Conservation (phyloP, 1,284 basidiomycete species). For the Heimioporus punctisporus region DNA sequence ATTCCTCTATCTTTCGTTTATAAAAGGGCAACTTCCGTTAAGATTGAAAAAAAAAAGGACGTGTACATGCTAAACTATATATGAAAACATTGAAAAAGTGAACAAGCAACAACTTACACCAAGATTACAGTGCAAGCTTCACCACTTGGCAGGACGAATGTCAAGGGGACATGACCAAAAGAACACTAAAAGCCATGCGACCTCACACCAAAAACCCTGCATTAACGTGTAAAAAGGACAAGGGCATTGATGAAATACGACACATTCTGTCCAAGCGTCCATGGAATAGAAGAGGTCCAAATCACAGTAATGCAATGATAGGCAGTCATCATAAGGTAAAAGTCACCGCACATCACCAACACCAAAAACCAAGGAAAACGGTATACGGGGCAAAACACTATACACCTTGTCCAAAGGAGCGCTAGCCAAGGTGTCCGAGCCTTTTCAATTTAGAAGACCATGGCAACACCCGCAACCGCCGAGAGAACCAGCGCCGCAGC, state of each 20-base stretch:
- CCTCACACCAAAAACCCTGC: not conserved
- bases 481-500: conserved; percentile 41
- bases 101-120: not conserved
- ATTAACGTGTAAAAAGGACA: conserved; percentile 4
- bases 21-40: too few species aligned
- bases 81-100: conserved; percentile 3
- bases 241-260: too few species aligned
- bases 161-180: not conserved
- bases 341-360: conserved; percentile 8
- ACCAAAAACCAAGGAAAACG: conserved; percentile 8
- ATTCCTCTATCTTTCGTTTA: too few species aligned
- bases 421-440: not conserved
- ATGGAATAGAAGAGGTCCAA: conserved; percentile 10
- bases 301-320: conserved; percentile 9
- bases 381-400: conserved; percentile 16
- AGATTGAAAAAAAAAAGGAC: not conserved
- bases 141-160: not conserved
- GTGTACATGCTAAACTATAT: not conserved
- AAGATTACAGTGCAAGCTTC: not conserved
- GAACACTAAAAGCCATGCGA: not conserved
- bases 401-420: not conserved
- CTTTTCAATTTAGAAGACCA: conserved; percentile 38
- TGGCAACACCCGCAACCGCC: conserved; percentile 43
- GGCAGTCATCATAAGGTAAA: conserved; percentile 17
- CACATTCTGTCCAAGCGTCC: conserved; percentile 16